Conservation (phyloP, 1,139 yeast species). For the Zygosaccharomyces pseudobailii region DNA sequence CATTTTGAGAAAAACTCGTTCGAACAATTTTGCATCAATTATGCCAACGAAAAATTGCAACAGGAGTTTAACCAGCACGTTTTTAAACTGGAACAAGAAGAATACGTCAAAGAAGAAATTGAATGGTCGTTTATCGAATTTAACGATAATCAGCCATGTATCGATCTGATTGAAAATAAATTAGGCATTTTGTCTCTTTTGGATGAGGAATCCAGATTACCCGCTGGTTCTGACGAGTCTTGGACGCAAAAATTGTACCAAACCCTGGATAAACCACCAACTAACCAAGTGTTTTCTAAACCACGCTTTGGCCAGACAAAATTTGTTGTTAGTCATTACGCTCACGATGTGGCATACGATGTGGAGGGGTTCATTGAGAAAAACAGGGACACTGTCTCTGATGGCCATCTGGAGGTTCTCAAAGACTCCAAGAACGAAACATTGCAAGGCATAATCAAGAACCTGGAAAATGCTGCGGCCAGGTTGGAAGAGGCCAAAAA, state of each 20-base stretch:
- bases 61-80: slow-evolving; percentile 98
- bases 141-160: slow-evolving; percentile 96
- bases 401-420: slow-evolving; percentile 85
- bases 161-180: slow-evolving; percentile 83
- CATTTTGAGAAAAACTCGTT: slow-evolving; percentile 92
- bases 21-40: slow-evolving; percentile 96
- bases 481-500: slow-evolving; percentile 43
- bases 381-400: slow-evolving; percentile 96
- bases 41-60: slow-evolving; percentile 95
- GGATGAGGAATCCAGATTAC: slow-evolving; percentile 94
- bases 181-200: slow-evolving; percentile 81
- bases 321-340: slow-evolving; percentile 89
- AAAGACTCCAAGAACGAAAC: slow-evolving; percentile 62
- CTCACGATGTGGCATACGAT: slow-evolving; percentile 89
- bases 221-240: slow-evolving; percentile 89
- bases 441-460: slow-evolving; percentile 56
- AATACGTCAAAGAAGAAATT: slow-evolving; percentile 83
- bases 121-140: slow-evolving; percentile 97
- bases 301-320: slow-evolving; percentile 93
- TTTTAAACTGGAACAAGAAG: slow-evolving; percentile 94
- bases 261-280: slow-evolving; percentile 74
- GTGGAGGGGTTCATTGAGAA: slow-evolving; percentile 94
- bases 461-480: slow-evolving; percentile 56
- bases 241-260: slow-evolving; percentile 91
- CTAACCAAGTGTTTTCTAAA: slow-evolving; percentile 76